Percentiles rank a stretch among this genome's conserved stretches.
phyloP scores from a whole-genome alignment of 768 basidiomycete species.

The Kwoniella bestiolae region DNA sequence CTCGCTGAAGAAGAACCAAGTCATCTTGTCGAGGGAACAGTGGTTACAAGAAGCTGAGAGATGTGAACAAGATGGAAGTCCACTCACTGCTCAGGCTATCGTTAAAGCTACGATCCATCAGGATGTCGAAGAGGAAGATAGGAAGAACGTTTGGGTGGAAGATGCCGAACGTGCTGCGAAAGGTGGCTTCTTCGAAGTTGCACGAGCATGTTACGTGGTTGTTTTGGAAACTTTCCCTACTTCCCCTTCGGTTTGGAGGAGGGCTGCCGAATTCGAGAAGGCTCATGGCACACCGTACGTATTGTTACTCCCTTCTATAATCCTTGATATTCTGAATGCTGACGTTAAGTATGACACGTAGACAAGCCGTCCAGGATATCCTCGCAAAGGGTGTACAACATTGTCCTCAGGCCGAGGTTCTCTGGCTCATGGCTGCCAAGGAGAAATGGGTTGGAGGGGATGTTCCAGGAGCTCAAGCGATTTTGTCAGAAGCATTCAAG shows the following conservation, averaged over 20 bases:
- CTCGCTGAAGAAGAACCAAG: slow-evolving; percentile 78
- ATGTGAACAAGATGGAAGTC: slow-evolving; percentile 83
- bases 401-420: slow-evolving; percentile 91
- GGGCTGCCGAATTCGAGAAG: slow-evolving; percentile 92
- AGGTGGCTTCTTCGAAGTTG: slow-evolving; percentile 76
- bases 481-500: slow-evolving; percentile 85
- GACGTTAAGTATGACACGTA: slow-evolving; percentile 44
- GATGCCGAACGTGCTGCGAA: slow-evolving; percentile 84
- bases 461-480: slow-evolving; percentile 84
- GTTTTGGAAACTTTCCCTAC: slow-evolving; percentile 90
- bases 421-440: slow-evolving; percentile 98
- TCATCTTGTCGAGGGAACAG: slow-evolving; percentile 84
- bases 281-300: slow-evolving; percentile 77
- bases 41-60: slow-evolving; percentile 95
- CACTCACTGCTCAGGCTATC: slow-evolving; percentile 88
- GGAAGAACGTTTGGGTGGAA: slow-evolving; percentile 83
- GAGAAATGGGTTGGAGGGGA: slow-evolving; percentile 93
- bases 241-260: slow-evolving; percentile 80
- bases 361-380: slow-evolving; percentile 79
- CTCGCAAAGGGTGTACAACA: slow-evolving; percentile 81
- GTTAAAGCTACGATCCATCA: slow-evolving; percentile 90
- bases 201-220: slow-evolving; percentile 86
- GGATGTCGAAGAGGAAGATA: slow-evolving; percentile 94
- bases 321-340: background rate
- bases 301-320: background rate